phyloP scores from a whole-genome alignment of 1,139 yeast genomes.

The Saccharomycopsis crataegensis region DNA sequence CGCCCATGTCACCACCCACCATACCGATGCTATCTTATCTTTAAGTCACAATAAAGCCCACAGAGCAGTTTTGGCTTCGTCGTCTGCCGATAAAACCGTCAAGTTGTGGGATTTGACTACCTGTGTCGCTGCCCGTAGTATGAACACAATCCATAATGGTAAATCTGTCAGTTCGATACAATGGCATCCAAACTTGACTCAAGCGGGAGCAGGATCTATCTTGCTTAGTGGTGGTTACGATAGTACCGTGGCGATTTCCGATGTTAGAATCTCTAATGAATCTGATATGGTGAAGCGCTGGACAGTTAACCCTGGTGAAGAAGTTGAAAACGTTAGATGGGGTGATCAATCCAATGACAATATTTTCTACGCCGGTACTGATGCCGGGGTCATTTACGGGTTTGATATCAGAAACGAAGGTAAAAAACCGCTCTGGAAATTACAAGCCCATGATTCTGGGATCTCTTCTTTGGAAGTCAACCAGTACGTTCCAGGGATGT shows the following conservation, averaged over 20 bases:
- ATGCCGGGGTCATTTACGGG: constrained; percentile 81
- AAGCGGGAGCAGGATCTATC: constrained; percentile 47
- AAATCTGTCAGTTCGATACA: constrained; percentile 19
- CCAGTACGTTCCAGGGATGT: constrained; percentile 58
- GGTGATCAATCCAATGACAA: constrained; percentile 39
- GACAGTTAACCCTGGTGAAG: constrained; percentile 62
- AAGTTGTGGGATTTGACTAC: constrained; percentile 88
- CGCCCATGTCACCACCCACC: constrained; percentile 65
- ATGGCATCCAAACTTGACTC: constrained; percentile 17
- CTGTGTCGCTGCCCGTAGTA: constrained; percentile 68
- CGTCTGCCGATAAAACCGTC: constrained; percentile 92
- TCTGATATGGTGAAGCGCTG: constrained; percentile 52
- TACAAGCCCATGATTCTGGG: constrained; percentile 96
- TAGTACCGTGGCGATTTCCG: constrained; percentile 68
- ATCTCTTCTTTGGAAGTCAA: constrained; percentile 77
- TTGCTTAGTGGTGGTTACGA: constrained; percentile 92
- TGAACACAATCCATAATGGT: constrained; percentile 32
- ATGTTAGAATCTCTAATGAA: constrained; percentile 73
- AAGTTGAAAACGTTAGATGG: constrained; percentile 81
- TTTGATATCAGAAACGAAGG: constrained; percentile 70
- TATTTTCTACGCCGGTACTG: constrained; percentile 83
- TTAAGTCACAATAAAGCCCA: constrained; percentile 75
- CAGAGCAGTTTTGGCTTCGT: constrained; percentile 82
- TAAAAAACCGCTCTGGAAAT: constrained; percentile 78
- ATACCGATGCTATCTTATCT: constrained; percentile 89